These are phyloP conservation scores for Vanrija pseudolonga DNA, from an alignment of 1,284 basidiomycete species.

Conservation along the genomic window DNA sequence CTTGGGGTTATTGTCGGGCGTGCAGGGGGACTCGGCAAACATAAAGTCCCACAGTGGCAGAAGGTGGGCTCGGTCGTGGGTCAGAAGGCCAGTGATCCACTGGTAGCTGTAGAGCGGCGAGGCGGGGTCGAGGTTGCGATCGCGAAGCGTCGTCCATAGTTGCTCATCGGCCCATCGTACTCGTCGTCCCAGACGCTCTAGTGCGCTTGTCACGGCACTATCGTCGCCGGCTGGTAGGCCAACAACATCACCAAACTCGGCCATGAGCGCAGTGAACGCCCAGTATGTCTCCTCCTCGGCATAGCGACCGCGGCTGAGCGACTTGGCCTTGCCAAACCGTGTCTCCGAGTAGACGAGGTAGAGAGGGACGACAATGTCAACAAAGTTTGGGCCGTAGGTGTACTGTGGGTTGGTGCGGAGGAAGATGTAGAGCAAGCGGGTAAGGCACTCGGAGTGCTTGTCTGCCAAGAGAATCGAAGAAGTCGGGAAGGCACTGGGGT, in stretches of 20 bases:
- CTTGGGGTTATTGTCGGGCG: conserved; percentile 27
- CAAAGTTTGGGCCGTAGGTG: conserved; percentile 38
- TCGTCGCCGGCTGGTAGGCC: conserved; percentile 8
- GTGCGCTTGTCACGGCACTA: conserved; percentile 9
- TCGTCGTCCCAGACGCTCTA: conserved; percentile 27
- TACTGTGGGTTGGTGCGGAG: conserved; percentile 38
- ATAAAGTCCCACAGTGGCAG: conserved; percentile 44
- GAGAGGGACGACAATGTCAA: conserved; percentile 43
- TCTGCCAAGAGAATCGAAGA: conserved; percentile 31
- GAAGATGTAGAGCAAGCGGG: conserved; percentile 46
- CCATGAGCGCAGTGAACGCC: conserved; percentile 37
- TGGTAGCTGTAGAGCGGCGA: conserved; percentile 36
- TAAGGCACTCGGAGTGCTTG: conserved; percentile 43
- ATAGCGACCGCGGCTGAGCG: conserved; percentile 8
- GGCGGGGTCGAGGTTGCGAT: conserved; percentile 35
- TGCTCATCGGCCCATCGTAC: conserved; percentile 41
- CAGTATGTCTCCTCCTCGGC: conserved; percentile 47
- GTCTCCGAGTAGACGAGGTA: conserved; percentile 39
- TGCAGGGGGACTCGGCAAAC: conserved; percentile 33
- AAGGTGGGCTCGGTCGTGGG: conserved; percentile 27
- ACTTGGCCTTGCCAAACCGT: background rate
- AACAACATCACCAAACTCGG: conserved; percentile 29
- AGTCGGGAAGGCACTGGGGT: background rate
- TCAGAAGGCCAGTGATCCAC: conserved; percentile 36
- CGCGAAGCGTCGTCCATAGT: conserved; percentile 21